Base-by-base conservation (phyloP, 805 yeast species). In the Grigorovia yakushimaensis region DNA sequence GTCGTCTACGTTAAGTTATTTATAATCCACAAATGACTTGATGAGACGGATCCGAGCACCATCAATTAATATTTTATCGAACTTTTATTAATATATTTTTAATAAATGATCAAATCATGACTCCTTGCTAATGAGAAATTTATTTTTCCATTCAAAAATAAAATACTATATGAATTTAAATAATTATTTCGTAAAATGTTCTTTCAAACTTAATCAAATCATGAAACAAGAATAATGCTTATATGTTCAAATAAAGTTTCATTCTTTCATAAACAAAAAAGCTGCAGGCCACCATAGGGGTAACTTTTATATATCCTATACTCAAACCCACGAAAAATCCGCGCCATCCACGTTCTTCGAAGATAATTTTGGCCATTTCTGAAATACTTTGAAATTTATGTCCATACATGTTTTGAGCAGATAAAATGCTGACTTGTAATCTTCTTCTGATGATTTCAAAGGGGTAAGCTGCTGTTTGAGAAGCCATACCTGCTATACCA, bases 281-380 rank as follows among this genome's bases (percentile, higher is more conserved):
- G 15, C 96, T 83, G 65, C 97, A 89, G 36, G 98, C 95, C 59
- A 82, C 91, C 98, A 93, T 93, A 8, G 98, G 98, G 18, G 86
- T 79, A 35, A 93, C 95, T 66, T 93, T 93, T 56, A 93, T 77
- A 65, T 88, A 93, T 0, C 99, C 99, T 55, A 93, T 91, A 54
- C 93, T 82, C 58, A 93, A 75, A 1, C 99, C 99, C 13, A 93
- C 94, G 61, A 84, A 93, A 64, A 85, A 89, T 15, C 99, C 98
- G 56, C 79, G 73, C 52, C 84, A 54, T 0, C 99, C 99, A 37
- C 80, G 73, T 61, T 86, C 95, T 41, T 66, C 68, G 58, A 73
- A 83, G 6, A 93, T 83, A 46, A 76, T 63, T 47, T 58, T 68
- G 2, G 84, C 79, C 37, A 64, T 62, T 9, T 59, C 63, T 6